Conservation (phyloP, 129 eudicot species). For the Tagetes erecta region DNA sequence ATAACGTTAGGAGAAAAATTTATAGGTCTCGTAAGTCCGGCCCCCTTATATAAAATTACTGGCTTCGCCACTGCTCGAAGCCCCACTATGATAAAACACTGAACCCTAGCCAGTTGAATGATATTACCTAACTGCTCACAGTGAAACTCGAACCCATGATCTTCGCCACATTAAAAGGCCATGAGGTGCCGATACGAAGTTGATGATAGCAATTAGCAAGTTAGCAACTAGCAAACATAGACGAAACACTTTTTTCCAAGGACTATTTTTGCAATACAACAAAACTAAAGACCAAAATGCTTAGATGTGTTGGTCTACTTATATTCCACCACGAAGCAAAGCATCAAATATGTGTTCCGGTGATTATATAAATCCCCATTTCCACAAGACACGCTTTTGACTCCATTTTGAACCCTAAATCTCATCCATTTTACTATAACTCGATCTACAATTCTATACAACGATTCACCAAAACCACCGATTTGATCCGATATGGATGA, state of each 20-base stretch:
- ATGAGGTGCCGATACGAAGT: too few relatives aligned
- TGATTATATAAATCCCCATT: conserved; percentile 29
- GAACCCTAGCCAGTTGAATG: too few relatives aligned
- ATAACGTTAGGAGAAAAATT: too few relatives aligned
- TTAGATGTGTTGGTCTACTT: conserved; percentile 13
- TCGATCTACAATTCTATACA: conserved; percentile 30
- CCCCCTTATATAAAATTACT: too few relatives aligned
- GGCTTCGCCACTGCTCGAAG: too few relatives aligned
- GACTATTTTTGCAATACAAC: not conserved
- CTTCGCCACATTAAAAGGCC: too few relatives aligned
- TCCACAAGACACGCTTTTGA: conserved; percentile 37
- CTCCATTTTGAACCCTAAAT: conserved; percentile 34
- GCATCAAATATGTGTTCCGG: conserved; percentile 26
- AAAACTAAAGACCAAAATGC: not conserved
- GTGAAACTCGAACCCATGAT: too few relatives aligned
- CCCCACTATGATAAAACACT: too few relatives aligned
- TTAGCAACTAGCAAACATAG: too few relatives aligned
- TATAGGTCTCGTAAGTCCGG: too few relatives aligned
- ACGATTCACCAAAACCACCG: conserved; percentile 16
- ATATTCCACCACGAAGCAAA: conserved; percentile 32
- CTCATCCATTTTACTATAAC: conserved; percentile 20
- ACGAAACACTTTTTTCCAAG: not conserved
- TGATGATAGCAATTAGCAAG: too few relatives aligned
- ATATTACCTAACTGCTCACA: too few relatives aligned
- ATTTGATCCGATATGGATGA: conserved; percentile 66